Base-by-base conservation (phyloP, 495 filamentous ascomycete species). In the Penicillium steckii region DNA sequence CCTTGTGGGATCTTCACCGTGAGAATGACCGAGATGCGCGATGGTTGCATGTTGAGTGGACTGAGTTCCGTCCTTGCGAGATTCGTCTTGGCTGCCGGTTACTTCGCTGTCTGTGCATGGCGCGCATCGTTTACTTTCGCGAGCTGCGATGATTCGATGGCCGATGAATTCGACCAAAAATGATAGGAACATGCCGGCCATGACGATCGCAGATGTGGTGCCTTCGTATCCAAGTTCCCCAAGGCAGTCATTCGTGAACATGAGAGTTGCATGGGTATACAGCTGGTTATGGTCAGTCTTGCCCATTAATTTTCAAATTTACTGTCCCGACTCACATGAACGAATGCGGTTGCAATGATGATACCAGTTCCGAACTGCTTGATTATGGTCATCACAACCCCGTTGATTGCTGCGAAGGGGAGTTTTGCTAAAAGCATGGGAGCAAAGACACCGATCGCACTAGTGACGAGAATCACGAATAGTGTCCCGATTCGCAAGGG, bases 341-440 rank as follows among this genome's bases (percentile, higher is more conserved):
- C 69, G 47, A 89, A 87, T 12, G 84, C 85, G 0, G 87, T 90
- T 4, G 86, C 75, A 38, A 90, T 74, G 51, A 90, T 83, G 18
- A 90, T 80, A 2, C 87, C 87, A 0, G 87, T 89, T 5, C 87
- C 87, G 50, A 90, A 89, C 50, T 90, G 86, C 56, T 86, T 82
- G 23, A 87, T 71, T 10, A 65, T 32, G 0, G 62, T 71, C 42
- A 61, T 69, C 8, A 79, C 57, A 15, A 78, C 75, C 42, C 80
- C 77, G 27, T 78, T 69, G 44, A 76, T 52, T 3, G 52, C 54
- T 10, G 56, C 52, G 13, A 59, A 65, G 4, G 64, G 68, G 3
- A 71, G 58, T 24, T 68, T 66, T n/a, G 52, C 48, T 9, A 77
- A 49, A 1, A 72, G 42, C 21, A 77, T 70, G 1, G 75, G 74